Base-by-base conservation (phyloP, 75 land plant genomes). In the Sequoia sempervirens region DNA sequence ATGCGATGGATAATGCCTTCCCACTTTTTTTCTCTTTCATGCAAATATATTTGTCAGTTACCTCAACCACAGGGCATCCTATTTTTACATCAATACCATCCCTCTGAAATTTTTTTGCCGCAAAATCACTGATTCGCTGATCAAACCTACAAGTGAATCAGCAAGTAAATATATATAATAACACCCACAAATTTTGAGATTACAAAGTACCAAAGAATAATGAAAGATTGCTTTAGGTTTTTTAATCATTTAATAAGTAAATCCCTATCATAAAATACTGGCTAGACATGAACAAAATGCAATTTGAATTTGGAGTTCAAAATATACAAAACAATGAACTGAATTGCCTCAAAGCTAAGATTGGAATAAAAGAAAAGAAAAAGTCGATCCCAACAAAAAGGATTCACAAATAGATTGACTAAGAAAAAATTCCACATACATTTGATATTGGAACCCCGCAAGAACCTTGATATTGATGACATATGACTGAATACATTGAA, bases 71-170 rank as follows among this genome's bases (percentile, higher is more conserved):
- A 85, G 86, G 88, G 26, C 87, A 89, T 20, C 96, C 96, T 52
- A 90, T 91, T 88, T 91, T 93, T 53, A 97, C 86, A 64, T 94
- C 90, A 47, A 95, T 90, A 32, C 99, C 99, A 87, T 96, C 98
- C 83, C 99, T 91, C n/a, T 88, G 83, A 84, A 97, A 97, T 84
- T 97, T 97, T 43, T 88, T 82, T 85, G 90, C 98, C 72, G 98
- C 99, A 88, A 97, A 97, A 38, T 86, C 80, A 18, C 92, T 94
- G 69, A 97, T 95, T 85, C 99, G 87, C 84, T 92, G 84, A 88
- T 97, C 99, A 89, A 96, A 97, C 91, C 97, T 95, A 83, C 45
- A 88, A 81, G 76, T 41, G 41, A 81, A 28, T 20, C 38, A 53
- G 30, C 36, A 70, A 70, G 28, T 12, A 78, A 2, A 41, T 18